phyloP scores from a whole-genome alignment of 2,329 filamentous ascomycete genomes.

The Dactylellina parvicollis region DNA sequence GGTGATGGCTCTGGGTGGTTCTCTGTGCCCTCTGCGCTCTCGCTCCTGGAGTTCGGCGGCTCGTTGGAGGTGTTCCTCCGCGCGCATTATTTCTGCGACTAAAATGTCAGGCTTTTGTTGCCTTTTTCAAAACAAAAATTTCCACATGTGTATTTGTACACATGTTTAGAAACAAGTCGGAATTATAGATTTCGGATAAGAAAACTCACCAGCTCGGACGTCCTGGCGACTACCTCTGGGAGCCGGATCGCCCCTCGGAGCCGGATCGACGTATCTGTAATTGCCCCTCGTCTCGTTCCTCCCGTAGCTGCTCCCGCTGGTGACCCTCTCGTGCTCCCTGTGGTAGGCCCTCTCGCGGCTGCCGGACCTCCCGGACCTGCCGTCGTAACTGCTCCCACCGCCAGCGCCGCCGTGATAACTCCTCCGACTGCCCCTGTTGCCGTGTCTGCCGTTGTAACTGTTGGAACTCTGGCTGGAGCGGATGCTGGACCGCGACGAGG shows the following conservation, averaged over 20 bases:
- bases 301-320: conserved; percentile 50
- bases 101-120: background rate
- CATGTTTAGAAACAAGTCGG: background rate
- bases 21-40: conserved; percentile 29
- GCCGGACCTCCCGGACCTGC: conserved; percentile 33
- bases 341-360: conserved; percentile 56
- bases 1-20: conserved; percentile 31
- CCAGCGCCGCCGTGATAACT: conserved; percentile 16
- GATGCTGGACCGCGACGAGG: conserved; percentile 29
- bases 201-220: conserved; percentile 39
- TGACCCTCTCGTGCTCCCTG: conserved; percentile 56
- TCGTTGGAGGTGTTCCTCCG: conserved; percentile 50
- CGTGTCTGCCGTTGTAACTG: conserved; percentile 23
- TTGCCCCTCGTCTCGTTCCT: conserved; percentile 48
- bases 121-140: background rate
- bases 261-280: conserved; percentile 56
- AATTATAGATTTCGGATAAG: background rate
- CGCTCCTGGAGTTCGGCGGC: conserved; percentile 44
- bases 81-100: conserved; percentile 57
- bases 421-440: conserved; percentile 9
- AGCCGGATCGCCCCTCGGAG: conserved; percentile 40
- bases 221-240: conserved; percentile 35
- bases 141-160: background rate
- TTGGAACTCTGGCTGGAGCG: conserved; percentile 39
- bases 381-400: conserved; percentile 50